These are phyloP conservation scores for Calonectria pseudoturangicola DNA, from an alignment of 2,329 filamentous ascomycete genomes.

Conservation along the genomic window DNA sequence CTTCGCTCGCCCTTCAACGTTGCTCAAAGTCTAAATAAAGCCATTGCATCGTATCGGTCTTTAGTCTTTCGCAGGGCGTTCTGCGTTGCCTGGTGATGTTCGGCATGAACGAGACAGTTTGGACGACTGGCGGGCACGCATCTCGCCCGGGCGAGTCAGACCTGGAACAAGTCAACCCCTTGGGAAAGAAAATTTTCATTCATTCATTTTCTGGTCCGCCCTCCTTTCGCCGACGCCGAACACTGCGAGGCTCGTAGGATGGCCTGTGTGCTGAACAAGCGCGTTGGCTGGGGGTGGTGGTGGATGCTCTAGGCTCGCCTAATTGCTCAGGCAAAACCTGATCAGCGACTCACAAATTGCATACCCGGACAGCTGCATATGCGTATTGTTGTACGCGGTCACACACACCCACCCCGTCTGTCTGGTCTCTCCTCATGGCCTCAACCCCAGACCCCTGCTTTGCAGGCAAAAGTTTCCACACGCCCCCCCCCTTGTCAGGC, in stretches of 20 bases:
- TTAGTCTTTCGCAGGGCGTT: constrained; percentile 5
- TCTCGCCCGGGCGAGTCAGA: constrained; percentile 33
- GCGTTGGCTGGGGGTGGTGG: constrained; percentile 39
- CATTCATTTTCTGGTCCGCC: constrained; percentile 23
- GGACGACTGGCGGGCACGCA: constrained; percentile 1
- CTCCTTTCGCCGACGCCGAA: constrained; percentile 52
- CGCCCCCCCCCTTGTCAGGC: constrained; percentile 38
- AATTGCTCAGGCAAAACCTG: constrained; percentile 28
- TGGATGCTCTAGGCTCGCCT: constrained; percentile 26
- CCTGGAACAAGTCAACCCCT: constrained; percentile 30
- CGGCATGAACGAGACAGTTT: constrained; percentile 23
- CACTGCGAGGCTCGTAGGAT: constrained; percentile 50
- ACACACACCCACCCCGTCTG: constrained; percentile 47
- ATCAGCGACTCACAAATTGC: constrained; percentile 34
- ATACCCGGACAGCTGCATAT: constrained; percentile 42
- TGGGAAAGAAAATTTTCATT: constrained; percentile 13
- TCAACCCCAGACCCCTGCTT: constrained; percentile 47
- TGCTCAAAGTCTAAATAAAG: constrained; percentile 25
- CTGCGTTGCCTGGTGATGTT: constrained; percentile 15
- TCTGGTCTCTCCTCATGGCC: constrained; percentile 46
- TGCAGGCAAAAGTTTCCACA: constrained; percentile 40
- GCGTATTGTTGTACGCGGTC: constrained; percentile 39
- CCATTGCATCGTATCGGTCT: constrained; percentile 5
- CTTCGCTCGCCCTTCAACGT: constrained; percentile 17
- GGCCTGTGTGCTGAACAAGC: constrained; percentile 52